Evolutionary conservation across 768 basidiomycete species (phyloP).

Genomic region (Coprinopsis strossmayeri): DNA sequence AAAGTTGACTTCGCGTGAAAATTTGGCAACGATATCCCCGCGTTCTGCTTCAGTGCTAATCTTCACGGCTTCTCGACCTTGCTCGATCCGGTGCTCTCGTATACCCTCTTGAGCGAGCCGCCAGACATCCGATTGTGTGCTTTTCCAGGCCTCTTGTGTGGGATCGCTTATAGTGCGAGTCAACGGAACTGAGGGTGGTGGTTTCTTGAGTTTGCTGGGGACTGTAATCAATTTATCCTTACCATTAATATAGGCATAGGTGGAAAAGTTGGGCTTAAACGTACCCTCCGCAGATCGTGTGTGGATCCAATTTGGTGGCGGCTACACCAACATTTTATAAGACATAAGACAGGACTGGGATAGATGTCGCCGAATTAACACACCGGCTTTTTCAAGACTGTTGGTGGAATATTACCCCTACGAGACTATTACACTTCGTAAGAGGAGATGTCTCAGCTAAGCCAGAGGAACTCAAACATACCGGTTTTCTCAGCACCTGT

Average conservation of each 20-base stretch:
- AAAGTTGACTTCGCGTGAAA: constrained; percentile 25
- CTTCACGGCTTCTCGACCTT: constrained; percentile 31
- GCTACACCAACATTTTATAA: too few relatives aligned
- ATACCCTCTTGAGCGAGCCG: constrained; percentile 25
- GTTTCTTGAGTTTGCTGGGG: background rate
- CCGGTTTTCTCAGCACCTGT: background rate
- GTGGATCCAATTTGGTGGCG: too few relatives aligned
- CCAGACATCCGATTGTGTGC: constrained; percentile 18
- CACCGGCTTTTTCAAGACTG: too few relatives aligned
- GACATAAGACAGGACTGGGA: background rate
- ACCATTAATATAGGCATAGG: too few relatives aligned
- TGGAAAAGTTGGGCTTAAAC: too few relatives aligned
- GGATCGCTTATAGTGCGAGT: background rate
- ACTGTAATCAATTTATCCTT: too few relatives aligned
- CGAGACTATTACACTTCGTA: background rate
- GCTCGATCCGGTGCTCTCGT: constrained; percentile 28
- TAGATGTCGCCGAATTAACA: too few relatives aligned
- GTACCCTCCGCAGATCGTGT: too few relatives aligned
- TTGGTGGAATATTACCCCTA: too few relatives aligned
- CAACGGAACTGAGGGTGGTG: background rate
- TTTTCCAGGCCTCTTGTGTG: constrained; percentile 18
- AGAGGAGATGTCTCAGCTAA: background rate
- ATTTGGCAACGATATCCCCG: constrained; percentile 27
- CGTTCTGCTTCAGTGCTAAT: constrained; percentile 27
- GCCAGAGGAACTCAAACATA: background rate